Conservation (phyloP, 108 stramenopile species). For the Schizochytrium sp. region DNA sequence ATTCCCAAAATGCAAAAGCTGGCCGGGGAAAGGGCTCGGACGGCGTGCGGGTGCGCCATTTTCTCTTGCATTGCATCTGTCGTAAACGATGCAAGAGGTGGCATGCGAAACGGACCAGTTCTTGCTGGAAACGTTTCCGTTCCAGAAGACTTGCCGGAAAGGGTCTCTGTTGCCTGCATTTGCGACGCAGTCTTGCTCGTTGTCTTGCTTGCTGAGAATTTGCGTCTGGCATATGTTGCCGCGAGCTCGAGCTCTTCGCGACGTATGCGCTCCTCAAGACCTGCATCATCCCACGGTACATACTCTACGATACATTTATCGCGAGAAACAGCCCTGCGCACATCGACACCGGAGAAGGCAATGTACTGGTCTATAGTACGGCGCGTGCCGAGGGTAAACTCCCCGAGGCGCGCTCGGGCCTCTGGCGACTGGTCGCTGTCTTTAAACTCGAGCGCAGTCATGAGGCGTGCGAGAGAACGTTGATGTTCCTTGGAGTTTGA, state of each 20-base stretch:
- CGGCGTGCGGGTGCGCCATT: too few relatives aligned
- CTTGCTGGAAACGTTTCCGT: too few relatives aligned
- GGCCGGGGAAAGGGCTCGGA: neutral
- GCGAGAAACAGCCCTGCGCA: slow-evolving; percentile 16
- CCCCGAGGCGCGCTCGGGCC: slow-evolving; percentile 58
- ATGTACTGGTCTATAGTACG: slow-evolving; percentile 62
- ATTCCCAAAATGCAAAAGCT: neutral
- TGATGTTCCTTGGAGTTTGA: slow-evolving; percentile 22
- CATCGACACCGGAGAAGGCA: slow-evolving; percentile 57
- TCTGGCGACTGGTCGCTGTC: slow-evolving; percentile 14
- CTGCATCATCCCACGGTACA: neutral
- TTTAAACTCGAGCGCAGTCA: slow-evolving; percentile 7
- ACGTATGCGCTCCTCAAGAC: neutral
- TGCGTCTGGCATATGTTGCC: too few relatives aligned
- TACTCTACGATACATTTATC: neutral
- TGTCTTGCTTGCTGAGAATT: neutral
- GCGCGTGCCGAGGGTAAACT: slow-evolving; percentile 68
- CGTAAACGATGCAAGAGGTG: too few relatives aligned
- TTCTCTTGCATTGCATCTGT: too few relatives aligned
- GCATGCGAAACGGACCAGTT: too few relatives aligned
- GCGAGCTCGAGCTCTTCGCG: neutral
- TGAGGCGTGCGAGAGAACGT: slow-evolving; percentile 32
- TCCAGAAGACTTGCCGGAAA: too few relatives aligned
- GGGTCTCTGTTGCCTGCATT: neutral
- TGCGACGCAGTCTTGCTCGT: neutral